Base-by-base conservation (phyloP, 352 stramenopile genomes). In the Elongisporangium prolatum region DNA sequence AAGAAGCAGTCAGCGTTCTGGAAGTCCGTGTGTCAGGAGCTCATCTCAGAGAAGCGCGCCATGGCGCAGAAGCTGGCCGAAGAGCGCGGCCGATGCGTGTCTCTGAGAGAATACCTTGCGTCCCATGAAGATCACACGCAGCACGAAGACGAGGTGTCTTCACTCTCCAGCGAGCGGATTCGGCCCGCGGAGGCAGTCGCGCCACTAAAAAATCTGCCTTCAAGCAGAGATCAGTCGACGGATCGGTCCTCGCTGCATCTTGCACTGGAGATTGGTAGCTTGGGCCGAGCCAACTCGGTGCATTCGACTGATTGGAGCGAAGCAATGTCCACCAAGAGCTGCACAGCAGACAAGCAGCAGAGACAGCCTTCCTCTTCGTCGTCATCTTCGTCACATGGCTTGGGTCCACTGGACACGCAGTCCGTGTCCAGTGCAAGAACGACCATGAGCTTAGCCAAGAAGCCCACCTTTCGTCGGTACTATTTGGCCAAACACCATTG, bases 41-140 rank as follows among this genome's bases (percentile, higher is more conserved):
- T 81, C 3, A 56, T 84, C 11, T 44, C 60, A 9, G 74, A 81
- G 51, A 84, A 80, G 67, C 55, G 74, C 13, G 50, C 54, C 11
- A 65, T 84, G 49, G 74, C 67, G 4, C 64, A 78, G 48, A 71
- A 77, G 40, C 67, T 84, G 14, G 74, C 72, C 1, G 62, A 80
- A 56, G 74, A 80, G 49, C 74, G 74, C 16, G 74, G 74, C 20
- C 71, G 68, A 40, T 77, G 73, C 44, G 70, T 67, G 1, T 68
- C 74, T 17, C 50, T 84, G n/a, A 79, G 73, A 28, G 69, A 63
- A 25, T 65, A 80, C 20, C 37, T 81, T n/a, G 55, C 60, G 14
- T 62, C 55, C 17, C 72, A 76, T 52, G 56, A 62, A 14, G 63
- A 61, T 10, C 8, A 50, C 16, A 50, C 20, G 25, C 25, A 9